Conservation (phyloP, 352 stramenopile genomes). For the Pythium dissimile region DNA sequence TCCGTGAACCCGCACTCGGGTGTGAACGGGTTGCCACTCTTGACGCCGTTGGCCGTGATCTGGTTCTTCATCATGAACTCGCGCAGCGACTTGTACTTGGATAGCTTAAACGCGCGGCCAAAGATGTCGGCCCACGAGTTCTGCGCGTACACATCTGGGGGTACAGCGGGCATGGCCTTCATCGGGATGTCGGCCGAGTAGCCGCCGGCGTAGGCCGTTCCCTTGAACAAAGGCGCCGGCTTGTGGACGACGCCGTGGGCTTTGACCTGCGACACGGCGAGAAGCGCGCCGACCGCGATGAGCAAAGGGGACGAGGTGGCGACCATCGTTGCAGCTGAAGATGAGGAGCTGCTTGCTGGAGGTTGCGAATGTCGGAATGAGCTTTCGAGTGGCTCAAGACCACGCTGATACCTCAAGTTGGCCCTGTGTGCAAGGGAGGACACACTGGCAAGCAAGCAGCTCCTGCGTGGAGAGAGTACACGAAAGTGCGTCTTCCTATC, state of each 20-base stretch:
- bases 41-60: slow-evolving; percentile 28
- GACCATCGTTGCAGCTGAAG: neutral
- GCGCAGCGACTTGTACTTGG: slow-evolving; percentile 45
- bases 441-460: no score
- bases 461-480: no score
- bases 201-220: slow-evolving; percentile 1
- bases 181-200: slow-evolving; percentile 11
- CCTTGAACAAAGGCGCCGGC: slow-evolving; percentile 1
- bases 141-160: neutral
- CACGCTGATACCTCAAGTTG: no score
- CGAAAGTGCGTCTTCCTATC: no score
- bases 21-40: neutral
- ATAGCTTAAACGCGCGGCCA: slow-evolving; percentile 28
- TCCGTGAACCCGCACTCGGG: slow-evolving; percentile 44
- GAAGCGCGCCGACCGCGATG: neutral
- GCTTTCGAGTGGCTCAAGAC: neutral
- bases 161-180: neutral
- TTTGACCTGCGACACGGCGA: neutral
- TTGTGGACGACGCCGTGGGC: slow-evolving; percentile 8
- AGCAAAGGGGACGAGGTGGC: neutral
- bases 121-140: slow-evolving; percentile 7
- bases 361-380: neutral
- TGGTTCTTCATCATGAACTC: slow-evolving; percentile 37
- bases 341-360: neutral
- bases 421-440: no score